Percentiles rank a stretch among this genome's conserved stretches.
Conservation (phyloP, 2,329 filamentous ascomycete genomes). For the Rasamsonia emersonii region DNA sequence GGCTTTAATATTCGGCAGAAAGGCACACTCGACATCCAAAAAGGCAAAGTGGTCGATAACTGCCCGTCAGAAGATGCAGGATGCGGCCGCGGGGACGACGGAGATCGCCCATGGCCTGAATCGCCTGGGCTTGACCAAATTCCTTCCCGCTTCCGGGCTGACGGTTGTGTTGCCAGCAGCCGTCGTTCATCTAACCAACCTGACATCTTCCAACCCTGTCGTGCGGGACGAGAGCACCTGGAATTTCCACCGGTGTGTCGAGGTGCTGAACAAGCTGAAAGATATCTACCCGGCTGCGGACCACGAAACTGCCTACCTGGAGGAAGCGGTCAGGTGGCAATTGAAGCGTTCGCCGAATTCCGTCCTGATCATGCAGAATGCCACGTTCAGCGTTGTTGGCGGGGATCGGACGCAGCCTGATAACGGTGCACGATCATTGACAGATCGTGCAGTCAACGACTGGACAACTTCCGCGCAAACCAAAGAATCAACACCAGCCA, state of each 20-base stretch:
- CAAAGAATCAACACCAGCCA: too few species aligned
- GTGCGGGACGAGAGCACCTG: constrained; percentile 61
- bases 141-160: constrained; percentile 73
- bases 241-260: constrained; percentile 77
- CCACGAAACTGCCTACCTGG: constrained; percentile 46
- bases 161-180: constrained; percentile 80
- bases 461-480: too few species aligned
- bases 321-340: constrained; percentile 26
- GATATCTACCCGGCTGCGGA: constrained; percentile 82
- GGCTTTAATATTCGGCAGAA: constrained; percentile 57
- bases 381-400: neutral
- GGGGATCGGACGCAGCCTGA: too few species aligned
- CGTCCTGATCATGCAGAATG: constrained; percentile 19
- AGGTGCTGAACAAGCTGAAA: constrained; percentile 70
- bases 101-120: constrained; percentile 67
- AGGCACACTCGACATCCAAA: constrained; percentile 34
- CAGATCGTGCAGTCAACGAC: too few species aligned
- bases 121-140: constrained; percentile 60
- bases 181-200: constrained; percentile 79
- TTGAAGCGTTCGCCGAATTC: constrained; percentile 20
- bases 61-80: constrained; percentile 69
- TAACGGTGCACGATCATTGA: too few species aligned
- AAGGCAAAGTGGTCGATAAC: constrained; percentile 61
- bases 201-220: constrained; percentile 65
- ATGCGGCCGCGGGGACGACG: constrained; percentile 73